Evolutionary conservation across 495 filamentous ascomycete species (phyloP).

Genomic region (Sabuloglossum arenarium): DNA sequence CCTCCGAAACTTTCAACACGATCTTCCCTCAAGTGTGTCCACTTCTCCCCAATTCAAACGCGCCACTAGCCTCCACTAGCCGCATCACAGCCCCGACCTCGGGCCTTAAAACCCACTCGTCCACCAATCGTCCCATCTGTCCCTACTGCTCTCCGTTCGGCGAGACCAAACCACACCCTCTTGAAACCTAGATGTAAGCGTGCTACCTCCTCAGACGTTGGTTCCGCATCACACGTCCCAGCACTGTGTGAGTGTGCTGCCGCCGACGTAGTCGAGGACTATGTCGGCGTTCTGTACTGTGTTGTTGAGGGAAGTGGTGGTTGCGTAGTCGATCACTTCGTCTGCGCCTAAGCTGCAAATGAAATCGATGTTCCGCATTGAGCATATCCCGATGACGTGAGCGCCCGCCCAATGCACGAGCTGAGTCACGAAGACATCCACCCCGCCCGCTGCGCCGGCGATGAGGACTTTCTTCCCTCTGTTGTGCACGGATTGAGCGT

Average conservation of each 20-base stretch:
- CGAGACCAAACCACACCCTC: slow-evolving; percentile 17
- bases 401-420: slow-evolving; percentile 13
- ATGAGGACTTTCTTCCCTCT: slow-evolving; percentile 11
- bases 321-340: slow-evolving; percentile 15
- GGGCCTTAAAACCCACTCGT: slow-evolving; percentile 9
- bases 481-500: slow-evolving; percentile 1
- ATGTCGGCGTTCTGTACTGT: slow-evolving; percentile 13
- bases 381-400: slow-evolving; percentile 14
- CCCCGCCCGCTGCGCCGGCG: slow-evolving; percentile 18
- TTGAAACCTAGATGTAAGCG: slow-evolving; percentile 5
- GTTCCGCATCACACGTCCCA: slow-evolving; percentile 14
- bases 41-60: slow-evolving; percentile 13
- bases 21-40: not conserved
- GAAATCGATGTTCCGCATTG: slow-evolving; percentile 15
- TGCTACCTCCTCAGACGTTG: slow-evolving; percentile 7
- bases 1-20: not conserved
- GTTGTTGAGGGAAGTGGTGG: not conserved
- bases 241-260: slow-evolving; percentile 11
- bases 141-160: slow-evolving; percentile 9
- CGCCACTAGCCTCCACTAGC: slow-evolving; percentile 12
- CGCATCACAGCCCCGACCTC: slow-evolving; percentile 15
- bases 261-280: slow-evolving; percentile 19
- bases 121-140: slow-evolving; percentile 10
- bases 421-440: slow-evolving; percentile 19
- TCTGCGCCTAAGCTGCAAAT: slow-evolving; percentile 14